These are phyloP conservation scores for Barnettozyma californica DNA, from an alignment of 805 yeast species.

Conservation along the genomic window DNA sequence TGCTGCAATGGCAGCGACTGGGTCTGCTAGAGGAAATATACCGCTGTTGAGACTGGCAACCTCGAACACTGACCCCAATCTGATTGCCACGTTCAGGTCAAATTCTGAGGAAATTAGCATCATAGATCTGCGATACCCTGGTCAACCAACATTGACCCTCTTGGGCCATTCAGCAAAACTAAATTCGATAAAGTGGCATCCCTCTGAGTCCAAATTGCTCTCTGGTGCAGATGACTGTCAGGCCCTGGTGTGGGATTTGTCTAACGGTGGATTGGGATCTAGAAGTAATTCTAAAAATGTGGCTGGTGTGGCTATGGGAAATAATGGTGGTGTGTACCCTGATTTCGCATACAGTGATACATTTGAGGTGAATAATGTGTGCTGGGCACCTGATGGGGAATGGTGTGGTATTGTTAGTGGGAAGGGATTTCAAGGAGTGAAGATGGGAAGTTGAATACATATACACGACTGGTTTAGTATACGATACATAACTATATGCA, in stretches of 20 bases:
- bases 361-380: constrained; percentile 69
- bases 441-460: constrained; percentile 5
- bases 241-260: constrained; percentile 62
- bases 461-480: too few relatives aligned
- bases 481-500: too few relatives aligned
- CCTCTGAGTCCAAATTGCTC: constrained; percentile 54
- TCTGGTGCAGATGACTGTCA: constrained; percentile 74
- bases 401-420: constrained; percentile 66
- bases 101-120: constrained; percentile 61
- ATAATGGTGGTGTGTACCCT: constrained; percentile 18
- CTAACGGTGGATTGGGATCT: neutral
- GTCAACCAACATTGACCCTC: constrained; percentile 66
- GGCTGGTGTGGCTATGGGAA: neutral
- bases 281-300: neutral
- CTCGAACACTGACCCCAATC: constrained; percentile 73
- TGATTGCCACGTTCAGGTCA: constrained; percentile 76
- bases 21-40: constrained; percentile 6
- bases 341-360: constrained; percentile 52
- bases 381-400: constrained; percentile 69
- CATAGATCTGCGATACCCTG: constrained; percentile 85
- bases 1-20: neutral
- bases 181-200: constrained; percentile 83
- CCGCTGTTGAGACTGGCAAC: constrained; percentile 71
- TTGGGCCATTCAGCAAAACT: constrained; percentile 65
- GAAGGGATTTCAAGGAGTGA: constrained; percentile 32